Conservation (phyloP, 352 stramenopile genomes). For the Phytophthora sojae region DNA sequence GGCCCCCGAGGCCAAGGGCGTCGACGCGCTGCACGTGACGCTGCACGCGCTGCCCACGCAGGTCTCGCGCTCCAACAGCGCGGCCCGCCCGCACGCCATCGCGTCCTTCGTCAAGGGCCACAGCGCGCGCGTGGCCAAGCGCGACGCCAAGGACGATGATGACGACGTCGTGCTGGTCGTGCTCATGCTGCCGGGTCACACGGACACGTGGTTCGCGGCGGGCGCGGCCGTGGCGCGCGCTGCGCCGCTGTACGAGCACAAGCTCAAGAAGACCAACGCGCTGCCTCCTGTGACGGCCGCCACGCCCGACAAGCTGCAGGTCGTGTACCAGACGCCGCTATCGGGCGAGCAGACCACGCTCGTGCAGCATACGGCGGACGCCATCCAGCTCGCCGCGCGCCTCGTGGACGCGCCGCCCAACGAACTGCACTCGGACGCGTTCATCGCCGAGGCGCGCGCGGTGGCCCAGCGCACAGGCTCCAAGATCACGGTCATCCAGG, state of each 20-base stretch:
- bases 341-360: conserved; percentile 39
- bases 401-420: conserved; percentile 93
- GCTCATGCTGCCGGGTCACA: conserved; percentile 60
- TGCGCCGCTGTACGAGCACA: conserved; percentile 64
- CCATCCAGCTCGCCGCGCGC: conserved; percentile 84
- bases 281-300: conserved; percentile 36
- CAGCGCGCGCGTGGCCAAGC: conserved; percentile 22
- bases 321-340: conserved; percentile 61
- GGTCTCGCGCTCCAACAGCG: conserved; percentile 76
- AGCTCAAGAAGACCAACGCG: conserved; percentile 44
- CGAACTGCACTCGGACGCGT: conserved; percentile 91
- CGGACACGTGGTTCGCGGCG: conserved; percentile 65
- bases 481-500: conserved; percentile 85
- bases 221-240: conserved; percentile 61
- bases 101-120: conserved; percentile 66
- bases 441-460: conserved; percentile 82
- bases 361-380: conserved; percentile 73
- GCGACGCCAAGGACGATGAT: conserved; percentile 8
- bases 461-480: conserved; percentile 70
- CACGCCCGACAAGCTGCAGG: conserved; percentile 50
- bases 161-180: conserved; percentile 63
- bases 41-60: conserved; percentile 66
- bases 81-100: conserved; percentile 80
- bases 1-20: conserved; percentile 29
- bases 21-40: conserved; percentile 50